Conservation (phyloP, 2,329 filamentous ascomycete genomes). For the Didymella keratinophila region DNA sequence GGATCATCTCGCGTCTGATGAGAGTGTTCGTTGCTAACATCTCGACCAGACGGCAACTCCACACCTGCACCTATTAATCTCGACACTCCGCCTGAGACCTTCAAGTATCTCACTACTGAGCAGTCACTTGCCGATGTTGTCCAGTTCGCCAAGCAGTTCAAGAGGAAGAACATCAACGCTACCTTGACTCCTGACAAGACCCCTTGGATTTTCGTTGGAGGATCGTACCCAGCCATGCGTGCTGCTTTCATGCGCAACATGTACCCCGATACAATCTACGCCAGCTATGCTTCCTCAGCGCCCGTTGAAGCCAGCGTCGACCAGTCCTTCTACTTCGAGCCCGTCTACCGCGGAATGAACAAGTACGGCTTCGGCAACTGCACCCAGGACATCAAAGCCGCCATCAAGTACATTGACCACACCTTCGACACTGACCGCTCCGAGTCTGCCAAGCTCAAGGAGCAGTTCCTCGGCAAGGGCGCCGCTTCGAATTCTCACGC, state of each 20-base stretch:
- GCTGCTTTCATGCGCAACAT: conserved; percentile 51
- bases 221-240: conserved; percentile 50
- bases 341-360: conserved; percentile 58
- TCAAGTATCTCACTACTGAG: conserved; percentile 51
- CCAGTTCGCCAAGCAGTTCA: conserved; percentile 52
- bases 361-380: conserved; percentile 56
- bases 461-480: conserved; percentile 57
- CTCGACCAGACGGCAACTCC: conserved; percentile 49
- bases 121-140: conserved; percentile 54
- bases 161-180: conserved; percentile 43
- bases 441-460: conserved; percentile 54
- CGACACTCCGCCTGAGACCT: conserved; percentile 44
- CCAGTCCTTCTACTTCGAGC: conserved; percentile 61
- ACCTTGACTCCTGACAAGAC: conserved; percentile 47
- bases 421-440: conserved; percentile 49
- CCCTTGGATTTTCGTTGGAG: conserved; percentile 52
- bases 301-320: conserved; percentile 58
- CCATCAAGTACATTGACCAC: conserved; percentile 59
- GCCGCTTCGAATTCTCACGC: conserved; percentile 57
- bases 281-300: conserved; percentile 48
- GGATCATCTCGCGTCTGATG: conserved; percentile 5
- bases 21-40: conserved; percentile 5
- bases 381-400: conserved; percentile 58
- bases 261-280: conserved; percentile 51
- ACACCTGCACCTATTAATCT: conserved; percentile 44